Evolutionary conservation across 768 basidiomycete genomes (phyloP).

Genomic region (Dioszegia hungarica): DNA sequence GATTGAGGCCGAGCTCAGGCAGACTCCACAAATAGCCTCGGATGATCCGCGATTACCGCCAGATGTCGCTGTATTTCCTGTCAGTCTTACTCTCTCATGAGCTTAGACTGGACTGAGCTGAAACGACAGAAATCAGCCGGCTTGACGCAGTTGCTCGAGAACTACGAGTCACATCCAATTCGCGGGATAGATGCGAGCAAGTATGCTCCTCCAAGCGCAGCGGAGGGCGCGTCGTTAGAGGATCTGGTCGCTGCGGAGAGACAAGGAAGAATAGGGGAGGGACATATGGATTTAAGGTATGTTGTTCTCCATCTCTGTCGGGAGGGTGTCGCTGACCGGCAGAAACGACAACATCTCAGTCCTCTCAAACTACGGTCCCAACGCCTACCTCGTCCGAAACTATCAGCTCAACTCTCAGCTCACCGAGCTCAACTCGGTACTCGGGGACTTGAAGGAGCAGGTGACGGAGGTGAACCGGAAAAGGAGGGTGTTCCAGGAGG

Average conservation of each 20-base stretch:
- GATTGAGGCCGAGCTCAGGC: conserved; percentile 43
- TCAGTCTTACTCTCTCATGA: conserved; percentile 10
- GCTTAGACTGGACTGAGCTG: background rate
- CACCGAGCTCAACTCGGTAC: conserved; percentile 57
- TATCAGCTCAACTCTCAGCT: conserved; percentile 75
- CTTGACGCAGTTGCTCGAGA: conserved; percentile 26
- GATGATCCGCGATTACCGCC: conserved; percentile 42
- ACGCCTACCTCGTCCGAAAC: conserved; percentile 89
- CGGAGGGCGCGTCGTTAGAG: conserved; percentile 20
- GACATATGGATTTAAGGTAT: conserved; percentile 44
- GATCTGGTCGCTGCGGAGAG: conserved; percentile 37
- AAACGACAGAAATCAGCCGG: conserved; percentile 41
- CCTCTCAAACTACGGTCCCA: conserved; percentile 77
- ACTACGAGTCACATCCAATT: conserved; percentile 27
- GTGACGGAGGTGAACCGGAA: conserved; percentile 83
- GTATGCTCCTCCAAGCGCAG: conserved; percentile 21
- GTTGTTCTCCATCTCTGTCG: background rate
- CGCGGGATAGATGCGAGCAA: conserved; percentile 43
- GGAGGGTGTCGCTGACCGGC: background rate
- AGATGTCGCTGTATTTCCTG: conserved; percentile 38
- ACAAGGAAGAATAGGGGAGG: conserved; percentile 38
- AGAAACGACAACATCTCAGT: conserved; percentile 80
- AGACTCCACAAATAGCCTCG: conserved; percentile 22
- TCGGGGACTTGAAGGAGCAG: conserved; percentile 55
- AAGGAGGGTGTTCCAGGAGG: conserved; percentile 77